Evolutionary conservation across 2,329 filamentous ascomycete species (phyloP).

Genomic region (Graphilbum sp.): DNA sequence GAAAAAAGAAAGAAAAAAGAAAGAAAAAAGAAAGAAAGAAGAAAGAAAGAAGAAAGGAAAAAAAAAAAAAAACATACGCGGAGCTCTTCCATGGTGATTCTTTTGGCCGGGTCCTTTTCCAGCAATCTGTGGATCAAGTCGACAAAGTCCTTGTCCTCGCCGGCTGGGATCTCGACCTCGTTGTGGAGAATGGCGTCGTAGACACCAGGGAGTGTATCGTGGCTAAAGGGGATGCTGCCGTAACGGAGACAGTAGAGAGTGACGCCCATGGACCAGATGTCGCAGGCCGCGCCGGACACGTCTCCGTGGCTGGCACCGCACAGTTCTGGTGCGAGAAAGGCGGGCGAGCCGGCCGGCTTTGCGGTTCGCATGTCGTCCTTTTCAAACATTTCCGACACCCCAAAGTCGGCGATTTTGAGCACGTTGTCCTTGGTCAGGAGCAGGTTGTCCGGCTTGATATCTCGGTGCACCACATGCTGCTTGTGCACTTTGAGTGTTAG

Average conservation of each 20-base stretch:
- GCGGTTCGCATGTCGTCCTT: conserved; percentile 77
- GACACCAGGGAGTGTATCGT: conserved; percentile 62
- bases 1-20: no score
- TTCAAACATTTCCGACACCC: conserved; percentile 97
- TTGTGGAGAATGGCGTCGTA: conserved; percentile 78
- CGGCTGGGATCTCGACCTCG: conserved; percentile 40
- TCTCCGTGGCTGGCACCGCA: conserved; percentile 76
- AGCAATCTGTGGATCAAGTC: conserved; percentile 61
- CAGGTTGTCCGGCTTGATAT: conserved; percentile 96
- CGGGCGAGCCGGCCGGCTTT: conserved; percentile 87
- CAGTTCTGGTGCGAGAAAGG: conserved; percentile 85
- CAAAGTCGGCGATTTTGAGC: conserved; percentile 96
- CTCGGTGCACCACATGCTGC: conserved; percentile 86
- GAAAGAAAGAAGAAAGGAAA: neutral
- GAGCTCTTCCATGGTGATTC: conserved; percentile 70
- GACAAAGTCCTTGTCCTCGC: conserved; percentile 50
- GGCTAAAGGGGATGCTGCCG: conserved; percentile 74
- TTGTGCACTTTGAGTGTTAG: no score
- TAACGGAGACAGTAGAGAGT: conserved; percentile 88
- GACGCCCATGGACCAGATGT: conserved; percentile 98
- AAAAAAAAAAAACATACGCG: conserved; percentile 39
- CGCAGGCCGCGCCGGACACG: conserved; percentile 75
- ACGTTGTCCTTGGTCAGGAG: conserved; percentile 79
- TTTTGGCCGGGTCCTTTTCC: conserved; percentile 68
- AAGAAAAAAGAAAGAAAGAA: conserved; percentile 5